Conservation (phyloP, 1,284 basidiomycete species). For the Marasmius sp. region DNA sequence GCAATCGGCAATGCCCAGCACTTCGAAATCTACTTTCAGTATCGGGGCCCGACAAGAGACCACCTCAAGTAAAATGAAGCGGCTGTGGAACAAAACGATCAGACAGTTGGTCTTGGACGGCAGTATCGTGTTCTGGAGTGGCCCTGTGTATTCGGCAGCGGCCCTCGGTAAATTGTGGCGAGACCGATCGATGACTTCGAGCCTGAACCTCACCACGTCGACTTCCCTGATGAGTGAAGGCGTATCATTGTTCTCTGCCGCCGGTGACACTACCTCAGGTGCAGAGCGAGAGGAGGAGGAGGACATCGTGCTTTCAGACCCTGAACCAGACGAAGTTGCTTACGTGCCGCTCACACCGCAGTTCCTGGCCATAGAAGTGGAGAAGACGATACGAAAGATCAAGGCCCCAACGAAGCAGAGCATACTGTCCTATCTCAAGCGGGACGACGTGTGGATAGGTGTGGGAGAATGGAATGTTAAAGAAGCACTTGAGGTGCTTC, state of each 20-base stretch:
- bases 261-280: slow-evolving; percentile 12
- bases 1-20: too few species aligned
- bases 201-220: slow-evolving; percentile 23
- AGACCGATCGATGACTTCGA: slow-evolving; percentile 35
- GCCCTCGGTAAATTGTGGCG: slow-evolving; percentile 35
- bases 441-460: slow-evolving; percentile 62
- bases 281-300: slow-evolving; percentile 33
- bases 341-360: slow-evolving; percentile 60
- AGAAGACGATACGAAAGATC: slow-evolving; percentile 38
- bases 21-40: neutral
- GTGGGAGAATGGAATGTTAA: slow-evolving; percentile 62
- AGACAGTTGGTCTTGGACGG: slow-evolving; percentile 66
- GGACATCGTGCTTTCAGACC: slow-evolving; percentile 58
- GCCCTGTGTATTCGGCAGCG: slow-evolving; percentile 36
- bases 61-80: slow-evolving; percentile 48
- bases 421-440: slow-evolving; percentile 44
- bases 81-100: slow-evolving; percentile 62
- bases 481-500: slow-evolving; percentile 53
- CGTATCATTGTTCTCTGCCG: slow-evolving; percentile 8
- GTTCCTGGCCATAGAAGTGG: slow-evolving; percentile 48
- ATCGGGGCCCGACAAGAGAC: neutral
- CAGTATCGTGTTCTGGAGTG: slow-evolving; percentile 66
- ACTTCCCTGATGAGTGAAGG: slow-evolving; percentile 13
- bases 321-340: slow-evolving; percentile 54
- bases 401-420: slow-evolving; percentile 49